Evolutionary conservation across 331 rosid species (phyloP), one percentile per base, ranked within the genome.

Genomic region (Stylosanthes scabra): DNA sequence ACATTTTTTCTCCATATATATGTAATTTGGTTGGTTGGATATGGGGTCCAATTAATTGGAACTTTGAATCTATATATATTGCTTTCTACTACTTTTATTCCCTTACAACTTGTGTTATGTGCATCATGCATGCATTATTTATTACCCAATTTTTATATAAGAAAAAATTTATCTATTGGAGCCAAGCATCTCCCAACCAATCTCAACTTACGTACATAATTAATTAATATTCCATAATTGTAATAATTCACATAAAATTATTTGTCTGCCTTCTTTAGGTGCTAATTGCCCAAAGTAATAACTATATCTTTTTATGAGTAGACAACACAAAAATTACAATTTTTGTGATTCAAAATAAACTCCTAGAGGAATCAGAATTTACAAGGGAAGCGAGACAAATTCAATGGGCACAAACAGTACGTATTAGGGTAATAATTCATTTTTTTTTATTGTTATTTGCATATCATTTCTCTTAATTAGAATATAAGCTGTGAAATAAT

Each of bases 401-500:
- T 37, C 47, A 37, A 51, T 9, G 34, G 34, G 11, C 64, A 52
- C 1, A 57, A 47, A 71, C 15, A 44, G 66, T 44, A n/a, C n/a
- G n/a, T n/a, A 58, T 57, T 70, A 54, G 60, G n/a, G 60, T 47
- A 61, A 72, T 47, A 47, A 72, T 72, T 72, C 50, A 72, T 15
- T 50, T 39, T 50, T 39, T 20, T 20, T 20, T 20, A 20, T 20
- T 20, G 1, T 20, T 20, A 20, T 20, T 20, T 59, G 8, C 42
- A 31, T 5, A 20, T 20, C 25, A 20, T 20, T 20, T 20, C 25
- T 20, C 25, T 20, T 20, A 20, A 20, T 20, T 20, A 20, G 1
- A 20, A 20, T 20, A 20, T 20, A 20, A 20, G 25, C 25, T 20
- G 25, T 20, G 25, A 20, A 20, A 20, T 20, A 20, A 20, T n/a